Conservation (phyloP, 2,329 filamentous ascomycete species). For the Curvularia eragrostidis region DNA sequence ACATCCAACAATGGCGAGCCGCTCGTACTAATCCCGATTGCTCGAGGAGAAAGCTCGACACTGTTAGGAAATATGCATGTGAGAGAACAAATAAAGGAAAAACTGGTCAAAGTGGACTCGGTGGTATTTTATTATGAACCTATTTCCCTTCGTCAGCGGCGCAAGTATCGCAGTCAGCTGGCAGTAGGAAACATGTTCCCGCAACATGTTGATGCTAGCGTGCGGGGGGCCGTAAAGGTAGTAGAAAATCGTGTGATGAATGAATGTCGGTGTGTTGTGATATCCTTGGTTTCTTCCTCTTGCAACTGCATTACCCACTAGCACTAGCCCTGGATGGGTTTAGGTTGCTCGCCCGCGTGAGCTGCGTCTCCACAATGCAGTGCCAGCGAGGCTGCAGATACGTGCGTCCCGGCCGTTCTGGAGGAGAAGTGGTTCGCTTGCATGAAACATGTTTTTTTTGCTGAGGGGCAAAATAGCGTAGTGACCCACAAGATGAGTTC, state of each 20-base stretch:
- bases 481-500: neutral
- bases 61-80: neutral
- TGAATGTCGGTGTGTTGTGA: conserved; percentile 9
- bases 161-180: conserved; percentile 1
- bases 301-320: conserved; percentile 1
- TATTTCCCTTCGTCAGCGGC: neutral
- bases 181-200: neutral
- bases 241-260: conserved; percentile 3
- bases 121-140: neutral
- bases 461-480: neutral
- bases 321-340: neutral
- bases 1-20: neutral
- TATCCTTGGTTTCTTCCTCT: conserved; percentile 1
- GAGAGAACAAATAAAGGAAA: neutral
- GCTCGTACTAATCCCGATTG: conserved; percentile 1
- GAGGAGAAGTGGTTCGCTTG: neutral
- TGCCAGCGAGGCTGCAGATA: conserved; percentile 7
- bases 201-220: neutral
- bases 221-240: conserved; percentile 2
- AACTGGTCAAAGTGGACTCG: neutral
- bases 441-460: neutral
- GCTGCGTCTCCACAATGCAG: conserved; percentile 1
- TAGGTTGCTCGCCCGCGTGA: conserved; percentile 5
- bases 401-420: neutral
- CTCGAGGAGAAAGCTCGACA: neutral